phyloP scores from a whole-genome alignment of 108 stramenopile genomes.

The Fragilaria crotonensis region DNA sequence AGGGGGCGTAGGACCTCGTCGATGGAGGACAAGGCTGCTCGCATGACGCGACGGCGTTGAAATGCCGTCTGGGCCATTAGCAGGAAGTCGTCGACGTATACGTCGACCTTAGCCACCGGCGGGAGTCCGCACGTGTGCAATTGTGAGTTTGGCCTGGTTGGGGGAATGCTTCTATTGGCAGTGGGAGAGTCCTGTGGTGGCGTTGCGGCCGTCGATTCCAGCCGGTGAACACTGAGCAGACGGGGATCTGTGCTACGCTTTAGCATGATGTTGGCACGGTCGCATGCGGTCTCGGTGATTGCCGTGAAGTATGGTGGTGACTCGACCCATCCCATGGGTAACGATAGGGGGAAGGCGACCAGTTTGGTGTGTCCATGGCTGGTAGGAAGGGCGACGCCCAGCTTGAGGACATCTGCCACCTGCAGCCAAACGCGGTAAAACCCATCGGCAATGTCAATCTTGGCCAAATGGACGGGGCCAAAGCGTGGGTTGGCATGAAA shows the following conservation, averaged over 20 bases:
- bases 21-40: constrained; percentile 14
- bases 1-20: constrained; percentile 25
- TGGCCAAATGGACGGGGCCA: constrained; percentile 13
- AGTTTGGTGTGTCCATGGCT: background rate
- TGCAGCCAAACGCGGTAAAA: constrained; percentile 7
- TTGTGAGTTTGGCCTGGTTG: no score
- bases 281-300: no score
- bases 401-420: background rate
- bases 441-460: no score
- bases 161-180: no score
- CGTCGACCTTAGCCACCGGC: constrained; percentile 18
- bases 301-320: constrained; percentile 35
- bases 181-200: no score
- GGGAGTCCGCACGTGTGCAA: no score
- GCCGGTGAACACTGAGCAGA: no score
- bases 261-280: no score
- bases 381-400: constrained; percentile 4
- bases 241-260: no score
- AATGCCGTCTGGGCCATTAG: constrained; percentile 11
- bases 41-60: background rate
- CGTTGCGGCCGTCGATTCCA: no score
- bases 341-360: constrained; percentile 1
- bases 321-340: constrained; percentile 35
- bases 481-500: background rate
- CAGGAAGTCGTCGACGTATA: constrained; percentile 40